Conservation (phyloP, 129 eudicot species). For the Centella asiatica region DNA sequence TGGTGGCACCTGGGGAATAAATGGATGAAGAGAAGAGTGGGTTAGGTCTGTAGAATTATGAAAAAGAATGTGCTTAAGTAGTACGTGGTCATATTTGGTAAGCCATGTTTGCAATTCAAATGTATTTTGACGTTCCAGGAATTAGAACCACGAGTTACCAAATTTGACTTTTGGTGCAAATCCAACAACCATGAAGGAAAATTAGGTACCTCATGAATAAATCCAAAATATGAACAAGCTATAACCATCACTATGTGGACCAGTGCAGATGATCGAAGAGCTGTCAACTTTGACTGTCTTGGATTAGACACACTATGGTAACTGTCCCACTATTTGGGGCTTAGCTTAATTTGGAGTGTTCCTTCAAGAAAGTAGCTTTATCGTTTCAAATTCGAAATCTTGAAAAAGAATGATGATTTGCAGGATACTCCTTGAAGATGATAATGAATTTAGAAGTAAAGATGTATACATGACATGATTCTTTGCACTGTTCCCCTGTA, state of each 20-base stretch:
- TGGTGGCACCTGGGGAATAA: not conserved
- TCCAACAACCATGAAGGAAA: conserved; percentile 6
- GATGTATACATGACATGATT: too few species aligned
- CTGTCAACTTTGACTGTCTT: too few species aligned
- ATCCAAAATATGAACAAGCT: not conserved
- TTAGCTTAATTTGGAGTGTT: too few species aligned
- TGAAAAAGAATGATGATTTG: too few species aligned
- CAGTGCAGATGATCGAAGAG: not conserved
- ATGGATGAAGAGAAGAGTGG: not conserved
- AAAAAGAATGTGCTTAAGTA: not conserved
- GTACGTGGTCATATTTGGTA: conserved; percentile 9
- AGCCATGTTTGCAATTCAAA: not conserved
- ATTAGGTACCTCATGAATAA: not conserved
- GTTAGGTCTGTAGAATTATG: not conserved
- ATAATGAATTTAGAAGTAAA: too few species aligned
- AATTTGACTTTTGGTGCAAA: conserved; percentile 7
- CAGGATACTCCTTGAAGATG: too few species aligned
- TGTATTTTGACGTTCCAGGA: not conserved
- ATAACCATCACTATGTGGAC: conserved; percentile 1
- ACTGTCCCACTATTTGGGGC: too few species aligned
- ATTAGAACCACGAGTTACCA: not conserved
- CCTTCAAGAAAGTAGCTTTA: too few species aligned
- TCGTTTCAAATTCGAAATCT: too few species aligned
- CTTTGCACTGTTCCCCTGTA: too few species aligned
- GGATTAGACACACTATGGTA: too few species aligned